Evolutionary conservation across 2,329 filamentous ascomycete species (phyloP), one percentile per base, ranked within the genome.

Genomic region (Colletotrichum ledebouriae): DNA sequence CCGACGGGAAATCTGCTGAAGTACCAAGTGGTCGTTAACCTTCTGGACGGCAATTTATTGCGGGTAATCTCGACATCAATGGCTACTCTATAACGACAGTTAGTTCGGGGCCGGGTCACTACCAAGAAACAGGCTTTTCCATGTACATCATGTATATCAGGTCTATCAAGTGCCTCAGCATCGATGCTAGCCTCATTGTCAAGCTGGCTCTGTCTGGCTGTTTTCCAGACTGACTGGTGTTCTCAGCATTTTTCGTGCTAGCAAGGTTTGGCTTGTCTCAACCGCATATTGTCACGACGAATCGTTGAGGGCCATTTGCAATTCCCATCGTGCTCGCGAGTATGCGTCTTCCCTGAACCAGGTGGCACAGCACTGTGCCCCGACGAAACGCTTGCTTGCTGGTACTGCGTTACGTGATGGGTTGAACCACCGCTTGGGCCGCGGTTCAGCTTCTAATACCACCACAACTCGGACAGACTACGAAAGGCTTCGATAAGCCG

Each of bases 211-310:
- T 25, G 25, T 25, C 25, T 25, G 25, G 25, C 4, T 25, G 25
- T 25, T 25, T 4, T 25, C 25, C 4, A 22, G 17, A 58, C 44
- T 67, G 46, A 63, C 59, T 50, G 44, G 59, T 39, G 39, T 64
- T 41, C 41, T 59, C 53, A 53, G 44, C 42, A 57, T 50, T 57
- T 29, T 50, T 50, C 4, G 56, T n/a, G 44, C 65, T 64, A 64
- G 60, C 65, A 64, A 46, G 65, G 65, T 59, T 59, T 13, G 61
- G 53, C 60, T 53, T 67, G 65, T 64, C 65, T 67, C 47, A 59
- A 53, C 53, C 53, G 53, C 53, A 55, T 59, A 3, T 39, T 42
- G 22, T 59, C 47, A 34, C 33, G 22, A 37, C 65, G 65, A 67
- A 67, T 67, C 65, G 64, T n/a, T 5, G 33, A 46, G 53, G 53